Conservation (phyloP, 2,329 filamentous ascomycete genomes). For the Penicillium paneum region DNA sequence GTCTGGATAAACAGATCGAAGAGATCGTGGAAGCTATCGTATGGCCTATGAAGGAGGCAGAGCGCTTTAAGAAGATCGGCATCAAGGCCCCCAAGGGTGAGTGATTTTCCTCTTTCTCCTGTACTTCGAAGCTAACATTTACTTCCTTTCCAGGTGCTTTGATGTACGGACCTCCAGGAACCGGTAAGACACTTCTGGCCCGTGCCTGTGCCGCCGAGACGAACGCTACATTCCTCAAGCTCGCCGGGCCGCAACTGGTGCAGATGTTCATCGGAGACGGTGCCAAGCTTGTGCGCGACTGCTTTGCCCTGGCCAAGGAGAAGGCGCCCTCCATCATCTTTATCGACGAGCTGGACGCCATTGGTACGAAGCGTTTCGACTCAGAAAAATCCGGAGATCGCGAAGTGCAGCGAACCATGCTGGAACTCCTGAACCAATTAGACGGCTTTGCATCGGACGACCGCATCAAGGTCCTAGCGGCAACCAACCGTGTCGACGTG, state of each 20-base stretch:
- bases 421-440: slow-evolving; percentile 96
- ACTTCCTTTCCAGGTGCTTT: slow-evolving; percentile 65
- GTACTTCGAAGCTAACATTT: slow-evolving; percentile 10
- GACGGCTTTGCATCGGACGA: slow-evolving; percentile 97
- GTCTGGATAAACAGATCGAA: slow-evolving; percentile 97
- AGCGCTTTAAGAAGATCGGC: slow-evolving; percentile 98
- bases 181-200: slow-evolving; percentile 62
- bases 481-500: slow-evolving; percentile 92
- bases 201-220: slow-evolving; percentile 96
- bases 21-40: slow-evolving; percentile 98
- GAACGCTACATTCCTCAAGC: slow-evolving; percentile 96
- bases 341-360: slow-evolving; percentile 95
- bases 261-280: slow-evolving; percentile 99
- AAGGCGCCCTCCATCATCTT: slow-evolving; percentile 99
- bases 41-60: slow-evolving; percentile 99
- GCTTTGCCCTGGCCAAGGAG: slow-evolving; percentile 95
- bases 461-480: slow-evolving; percentile 91
- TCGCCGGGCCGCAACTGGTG: slow-evolving; percentile 93
- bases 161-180: slow-evolving; percentile 76
- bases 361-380: slow-evolving; percentile 99
- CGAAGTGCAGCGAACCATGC: slow-evolving; percentile 97
- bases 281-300: slow-evolving; percentile 94
- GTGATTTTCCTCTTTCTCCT: slow-evolving; percentile 18
- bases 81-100: slow-evolving; percentile 98
- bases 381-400: slow-evolving; percentile 96